These are phyloP conservation scores for Astragalus glycyphyllos DNA, from an alignment of 306 rosid genomes.

Conservation along the genomic window DNA sequence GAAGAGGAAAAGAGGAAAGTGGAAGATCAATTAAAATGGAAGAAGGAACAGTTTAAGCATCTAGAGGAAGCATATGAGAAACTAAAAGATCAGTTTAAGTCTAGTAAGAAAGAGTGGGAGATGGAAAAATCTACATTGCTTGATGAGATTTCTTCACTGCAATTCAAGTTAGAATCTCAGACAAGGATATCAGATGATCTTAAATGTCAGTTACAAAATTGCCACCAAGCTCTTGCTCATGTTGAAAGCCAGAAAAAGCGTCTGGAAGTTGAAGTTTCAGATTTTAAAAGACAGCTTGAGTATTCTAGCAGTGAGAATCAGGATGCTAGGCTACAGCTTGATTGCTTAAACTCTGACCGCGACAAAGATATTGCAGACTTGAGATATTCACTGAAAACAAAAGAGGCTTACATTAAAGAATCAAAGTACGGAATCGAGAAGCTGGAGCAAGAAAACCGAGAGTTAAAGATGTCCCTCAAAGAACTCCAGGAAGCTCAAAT, in stretches of 20 bases:
- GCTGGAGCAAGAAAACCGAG: constrained; percentile 76
- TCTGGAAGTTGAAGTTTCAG: constrained; percentile 70
- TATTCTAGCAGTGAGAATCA: constrained; percentile 48
- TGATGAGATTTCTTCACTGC: constrained; percentile 69
- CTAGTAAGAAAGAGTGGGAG: constrained; percentile 69
- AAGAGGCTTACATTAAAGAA: constrained; percentile 68
- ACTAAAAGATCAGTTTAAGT: constrained; percentile 52
- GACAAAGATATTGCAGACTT: constrained; percentile 67
- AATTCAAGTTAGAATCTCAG: constrained; percentile 69
- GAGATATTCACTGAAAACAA: constrained; percentile 60
- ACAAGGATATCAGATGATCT: constrained; percentile 64
- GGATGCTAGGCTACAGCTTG: constrained; percentile 54
- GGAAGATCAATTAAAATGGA: constrained; percentile 83
- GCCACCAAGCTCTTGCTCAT: constrained; percentile 74
- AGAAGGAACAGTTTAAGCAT: constrained; percentile 79
- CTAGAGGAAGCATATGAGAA: constrained; percentile 74
- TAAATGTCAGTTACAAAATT: constrained; percentile 52
- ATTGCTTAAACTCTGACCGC: constrained; percentile 51
- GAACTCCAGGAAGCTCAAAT: constrained; percentile 84
- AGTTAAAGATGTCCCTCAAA: constrained; percentile 55
- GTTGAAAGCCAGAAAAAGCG: constrained; percentile 74
- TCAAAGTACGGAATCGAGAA: constrained; percentile 55
- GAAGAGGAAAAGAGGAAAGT: constrained; percentile 63
- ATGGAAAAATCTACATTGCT: constrained; percentile 61
- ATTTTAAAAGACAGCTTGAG: constrained; percentile 51